Conservation (phyloP, 2,329 filamentous ascomycete species). For the Sclerotinia spermophila region DNA sequence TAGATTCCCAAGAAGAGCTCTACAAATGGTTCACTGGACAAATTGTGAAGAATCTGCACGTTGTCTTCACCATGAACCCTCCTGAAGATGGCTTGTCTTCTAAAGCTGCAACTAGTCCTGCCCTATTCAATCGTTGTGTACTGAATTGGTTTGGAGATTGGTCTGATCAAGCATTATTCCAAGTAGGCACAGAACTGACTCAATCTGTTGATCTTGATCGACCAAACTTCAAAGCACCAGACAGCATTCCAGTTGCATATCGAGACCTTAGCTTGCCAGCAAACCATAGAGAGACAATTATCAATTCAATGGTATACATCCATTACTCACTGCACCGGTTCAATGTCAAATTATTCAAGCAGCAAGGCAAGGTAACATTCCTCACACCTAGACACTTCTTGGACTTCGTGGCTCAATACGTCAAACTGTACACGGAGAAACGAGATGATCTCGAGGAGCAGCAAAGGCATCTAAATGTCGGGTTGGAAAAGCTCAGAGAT, state of each 20-base stretch:
- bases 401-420: constrained; percentile 97
- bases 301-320: constrained; percentile 99
- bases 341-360: constrained; percentile 82
- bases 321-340: constrained; percentile 91
- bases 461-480: constrained; percentile 95
- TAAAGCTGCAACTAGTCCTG: constrained; percentile 95
- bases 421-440: constrained; percentile 96
- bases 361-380: constrained; percentile 89
- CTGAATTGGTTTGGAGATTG: constrained; percentile 99
- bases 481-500: constrained; percentile 93
- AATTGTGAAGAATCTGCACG: constrained; percentile 97
- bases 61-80: constrained; percentile 99
- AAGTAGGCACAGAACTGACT: constrained; percentile 92
- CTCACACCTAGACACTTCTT: constrained; percentile 95
- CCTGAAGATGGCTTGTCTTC: constrained; percentile 92
- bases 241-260: constrained; percentile 91
- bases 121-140: constrained; percentile 98
- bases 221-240: constrained; percentile 77
- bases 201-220: constrained; percentile 94
- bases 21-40: constrained; percentile 99
- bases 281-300: constrained; percentile 83
- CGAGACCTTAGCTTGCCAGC: constrained; percentile 79
- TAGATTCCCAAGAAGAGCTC: constrained; percentile 98
- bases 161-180: constrained; percentile 98
- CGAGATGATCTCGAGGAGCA: constrained; percentile 98